phyloP scores from a whole-genome alignment of 2,329 filamentous ascomycete species.

The Botrytis fabae region DNA sequence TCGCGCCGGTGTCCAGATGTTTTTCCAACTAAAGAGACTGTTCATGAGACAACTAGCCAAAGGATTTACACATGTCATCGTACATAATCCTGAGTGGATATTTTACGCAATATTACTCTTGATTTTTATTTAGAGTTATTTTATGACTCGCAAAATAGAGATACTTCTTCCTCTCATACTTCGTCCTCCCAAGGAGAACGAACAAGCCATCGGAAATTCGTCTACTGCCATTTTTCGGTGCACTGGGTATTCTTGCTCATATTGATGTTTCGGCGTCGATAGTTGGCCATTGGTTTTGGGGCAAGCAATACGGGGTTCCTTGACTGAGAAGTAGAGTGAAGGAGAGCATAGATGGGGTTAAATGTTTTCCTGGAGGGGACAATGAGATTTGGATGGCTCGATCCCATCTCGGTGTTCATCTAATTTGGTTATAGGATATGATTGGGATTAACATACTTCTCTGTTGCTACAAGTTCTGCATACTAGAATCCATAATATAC shows the following conservation, averaged over 20 bases:
- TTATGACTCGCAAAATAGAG: background rate
- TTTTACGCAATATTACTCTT: background rate
- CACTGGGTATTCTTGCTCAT: background rate
- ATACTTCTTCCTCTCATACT: background rate
- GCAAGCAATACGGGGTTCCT: background rate
- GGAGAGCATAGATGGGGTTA: background rate
- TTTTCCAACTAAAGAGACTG: background rate
- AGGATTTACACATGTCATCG: too few relatives aligned
- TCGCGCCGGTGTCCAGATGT: background rate
- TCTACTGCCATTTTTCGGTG: background rate
- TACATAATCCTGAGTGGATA: too few relatives aligned
- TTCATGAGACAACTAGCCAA: background rate
- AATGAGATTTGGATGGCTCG: background rate
- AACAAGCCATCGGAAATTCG: accelerated
- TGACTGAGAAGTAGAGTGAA: background rate
- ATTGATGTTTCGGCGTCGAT: background rate
- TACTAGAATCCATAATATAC: background rate
- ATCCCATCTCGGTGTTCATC: background rate
- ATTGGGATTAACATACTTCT: background rate
- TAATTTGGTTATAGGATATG: background rate
- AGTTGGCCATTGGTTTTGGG: background rate
- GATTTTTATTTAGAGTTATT: background rate
- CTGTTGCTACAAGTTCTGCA: background rate
- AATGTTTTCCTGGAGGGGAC: background rate
- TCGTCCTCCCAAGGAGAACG: background rate